Evolutionary conservation across 345 rosid species (phyloP), one percentile per base, ranked within the genome.

Genomic region (Citrus glauca): DNA sequence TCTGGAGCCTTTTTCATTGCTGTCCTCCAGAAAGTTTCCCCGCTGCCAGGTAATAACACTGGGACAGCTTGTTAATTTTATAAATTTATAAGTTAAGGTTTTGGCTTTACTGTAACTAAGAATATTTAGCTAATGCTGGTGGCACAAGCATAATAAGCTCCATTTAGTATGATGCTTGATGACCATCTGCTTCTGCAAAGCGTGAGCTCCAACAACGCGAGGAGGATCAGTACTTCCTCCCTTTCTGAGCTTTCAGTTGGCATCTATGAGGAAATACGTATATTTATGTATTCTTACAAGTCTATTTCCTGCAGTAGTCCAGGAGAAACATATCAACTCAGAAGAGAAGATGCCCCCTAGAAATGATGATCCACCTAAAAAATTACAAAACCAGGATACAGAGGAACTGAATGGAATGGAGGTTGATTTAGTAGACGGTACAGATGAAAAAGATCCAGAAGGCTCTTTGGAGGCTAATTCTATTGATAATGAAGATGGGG

Each of bases 1-100:
- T 85, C 91, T 11, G 99, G 98, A 74, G 95, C 98, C 61, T 96
- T 96, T 82, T 96, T 96, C 83, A 85, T 96, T 73, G 98, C 98
- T 45, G 94, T 94, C 64, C 84, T 94, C 72, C 89, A 87, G 72
- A 96, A 96, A 84, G 79, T 88, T 80, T 93, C 90, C 66, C 78
- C 89, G 59, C 82, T 94, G 79, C 92, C 98, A 82, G 97, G 98
- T 92, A 80, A 80, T 27, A 74, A 64, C 28, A 13, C 57, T 45
- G 28, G 53, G 61, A 14, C 13, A 55, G 20, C 66, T 33, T 25
- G 5, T 40, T 25, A 25, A 55, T 16, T 25, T 66, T 37, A 1
- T 6, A 33, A 30, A 72, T 32, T 22, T 50, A 75, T 30, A 20
- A 64, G 32, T 6, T 30, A 62, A 32, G 60, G 19, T 56, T 30